Evolutionary conservation across 148 eudicot species (phyloP).

Genomic region (Vaccinium macrocarpon): DNA sequence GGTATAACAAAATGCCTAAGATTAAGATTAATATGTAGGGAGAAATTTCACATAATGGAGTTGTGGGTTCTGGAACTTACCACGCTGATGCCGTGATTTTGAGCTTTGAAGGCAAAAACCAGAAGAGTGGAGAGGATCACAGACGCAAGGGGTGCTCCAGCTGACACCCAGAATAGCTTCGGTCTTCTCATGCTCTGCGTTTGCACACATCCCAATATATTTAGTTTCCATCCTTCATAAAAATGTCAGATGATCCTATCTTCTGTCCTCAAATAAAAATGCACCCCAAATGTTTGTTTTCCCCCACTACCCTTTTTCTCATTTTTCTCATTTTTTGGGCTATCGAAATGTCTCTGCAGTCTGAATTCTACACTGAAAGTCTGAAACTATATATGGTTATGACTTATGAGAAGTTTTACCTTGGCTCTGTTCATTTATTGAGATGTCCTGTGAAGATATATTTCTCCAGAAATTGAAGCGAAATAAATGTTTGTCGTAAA

Average conservation of each 20-base stretch:
- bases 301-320: no score
- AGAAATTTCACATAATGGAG: not conserved
- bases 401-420: no score
- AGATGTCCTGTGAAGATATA: no score
- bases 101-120: constrained; percentile 53
- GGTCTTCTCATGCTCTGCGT: constrained; percentile 52
- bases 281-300: no score
- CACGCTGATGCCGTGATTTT: constrained; percentile 52
- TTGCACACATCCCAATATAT: not conserved
- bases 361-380: no score
- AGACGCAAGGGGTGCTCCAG: constrained; percentile 63
- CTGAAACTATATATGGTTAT: no score
- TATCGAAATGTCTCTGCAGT: no score
- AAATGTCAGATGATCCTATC: not conserved
- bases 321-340: no score
- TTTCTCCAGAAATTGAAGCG: no score
- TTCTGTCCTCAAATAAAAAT: not conserved
- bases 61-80: constrained; percentile 29
- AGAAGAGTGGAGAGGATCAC: constrained; percentile 52
- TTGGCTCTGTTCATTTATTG: no score
- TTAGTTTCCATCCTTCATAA: not conserved
- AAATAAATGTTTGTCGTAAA: no score
- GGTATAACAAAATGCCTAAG: not conserved
- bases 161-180: constrained; percentile 65
- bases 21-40: not conserved